These are phyloP conservation scores for Yarrowia osloensis DNA, from an alignment of 805 yeast species.

Conservation along the genomic window DNA sequence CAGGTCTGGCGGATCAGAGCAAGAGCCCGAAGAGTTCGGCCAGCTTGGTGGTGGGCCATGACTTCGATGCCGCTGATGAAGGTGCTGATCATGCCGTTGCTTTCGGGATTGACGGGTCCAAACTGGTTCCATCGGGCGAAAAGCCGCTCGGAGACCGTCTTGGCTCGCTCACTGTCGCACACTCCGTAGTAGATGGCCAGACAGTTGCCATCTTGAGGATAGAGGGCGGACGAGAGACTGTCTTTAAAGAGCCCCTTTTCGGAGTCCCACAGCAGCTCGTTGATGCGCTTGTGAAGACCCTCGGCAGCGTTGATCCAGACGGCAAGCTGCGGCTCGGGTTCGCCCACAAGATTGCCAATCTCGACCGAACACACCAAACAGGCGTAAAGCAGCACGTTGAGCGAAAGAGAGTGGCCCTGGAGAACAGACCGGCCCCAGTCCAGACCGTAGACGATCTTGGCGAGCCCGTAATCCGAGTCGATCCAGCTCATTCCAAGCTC, in stretches of 20 bases:
- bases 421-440: conserved; percentile 6
- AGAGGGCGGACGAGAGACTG: not conserved
- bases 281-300: not conserved
- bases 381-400: conserved; percentile 7
- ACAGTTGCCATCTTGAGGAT: conserved; percentile 20
- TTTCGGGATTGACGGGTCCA: conserved; percentile 11
- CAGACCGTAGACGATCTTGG: not conserved
- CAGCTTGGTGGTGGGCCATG: not conserved
- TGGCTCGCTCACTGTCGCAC: not conserved
- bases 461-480: not conserved
- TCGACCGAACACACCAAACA: conserved; percentile 1
- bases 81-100: not conserved
- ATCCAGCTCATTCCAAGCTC: not conserved
- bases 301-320: not conserved
- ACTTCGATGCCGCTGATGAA: not conserved
- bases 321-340: not conserved
- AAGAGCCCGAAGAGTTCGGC: not conserved
- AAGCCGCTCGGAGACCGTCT: not conserved
- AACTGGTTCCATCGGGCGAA: conserved; percentile 2
- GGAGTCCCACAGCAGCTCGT: not conserved
- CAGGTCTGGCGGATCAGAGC: not conserved
- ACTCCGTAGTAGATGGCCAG: conserved; percentile 3
- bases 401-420: not conserved
- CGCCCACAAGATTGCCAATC: not conserved
- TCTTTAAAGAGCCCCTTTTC: not conserved